phyloP scores from a whole-genome alignment of 176 grass and related monocot species.

The Carex cristatella region DNA sequence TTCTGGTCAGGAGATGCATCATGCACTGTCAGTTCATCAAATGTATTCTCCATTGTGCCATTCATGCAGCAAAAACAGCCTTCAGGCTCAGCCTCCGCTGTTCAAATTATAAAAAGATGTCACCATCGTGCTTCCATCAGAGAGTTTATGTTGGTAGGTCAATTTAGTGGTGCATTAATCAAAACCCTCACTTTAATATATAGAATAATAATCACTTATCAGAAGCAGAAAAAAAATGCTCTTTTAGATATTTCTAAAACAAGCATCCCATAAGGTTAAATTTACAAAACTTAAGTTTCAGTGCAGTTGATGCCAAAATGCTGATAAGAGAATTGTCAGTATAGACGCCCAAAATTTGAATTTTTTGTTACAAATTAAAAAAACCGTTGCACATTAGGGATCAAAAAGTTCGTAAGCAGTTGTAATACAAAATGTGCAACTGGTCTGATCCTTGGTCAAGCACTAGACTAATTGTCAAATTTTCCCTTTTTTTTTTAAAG shows the following conservation, averaged over 20 bases:
- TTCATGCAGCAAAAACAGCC: constrained; percentile 18
- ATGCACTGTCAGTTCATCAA: constrained; percentile 22
- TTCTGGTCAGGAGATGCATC: constrained; percentile 37
- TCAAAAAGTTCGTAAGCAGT: background rate
- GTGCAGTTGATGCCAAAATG: background rate
- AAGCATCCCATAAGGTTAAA: background rate
- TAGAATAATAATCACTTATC: constrained; percentile 8
- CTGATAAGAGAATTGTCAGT: background rate
- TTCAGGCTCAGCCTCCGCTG: constrained; percentile 16
- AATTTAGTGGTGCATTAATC: background rate
- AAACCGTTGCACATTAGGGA: background rate
- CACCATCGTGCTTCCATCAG: background rate
- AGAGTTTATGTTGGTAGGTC: background rate
- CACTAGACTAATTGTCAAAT: background rate
- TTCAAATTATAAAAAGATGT: background rate
- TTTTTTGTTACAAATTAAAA: background rate
- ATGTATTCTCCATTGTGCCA: constrained; percentile 23
- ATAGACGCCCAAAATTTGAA: background rate
- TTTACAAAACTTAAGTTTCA: background rate
- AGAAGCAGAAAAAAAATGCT: constrained; percentile 19
- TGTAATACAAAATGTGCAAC: background rate
- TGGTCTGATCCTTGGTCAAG: background rate
- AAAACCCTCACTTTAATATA: background rate
- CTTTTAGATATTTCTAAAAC: background rate
- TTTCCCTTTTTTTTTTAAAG: background rate